Evolutionary conservation across 2,329 filamentous ascomycete genomes (phyloP), one percentile per base, ranked within the genome.

Genomic region (Cladosporium oxysporum): DNA sequence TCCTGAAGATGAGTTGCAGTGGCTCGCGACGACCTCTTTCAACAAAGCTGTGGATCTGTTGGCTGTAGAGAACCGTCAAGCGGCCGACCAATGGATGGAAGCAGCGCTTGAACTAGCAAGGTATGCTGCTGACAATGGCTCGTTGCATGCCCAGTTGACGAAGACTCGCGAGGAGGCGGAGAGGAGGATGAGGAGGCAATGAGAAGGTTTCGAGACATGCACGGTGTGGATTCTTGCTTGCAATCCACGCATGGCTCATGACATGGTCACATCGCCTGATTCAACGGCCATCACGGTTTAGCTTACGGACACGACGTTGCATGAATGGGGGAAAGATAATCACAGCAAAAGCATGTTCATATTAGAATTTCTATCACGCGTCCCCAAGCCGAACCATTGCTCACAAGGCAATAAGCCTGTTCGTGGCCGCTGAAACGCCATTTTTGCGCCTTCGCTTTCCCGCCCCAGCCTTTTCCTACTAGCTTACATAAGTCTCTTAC

Each of bases 21-120:
- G 90, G 89, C 84, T 95, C n/a, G 86, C 87, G 0, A 85, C 86
- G 0, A 87, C 83, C 6, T 80, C 85, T 0, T 92, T 90, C 76
- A 93, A 93, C 70, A 87, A 88, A 67, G 88, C 85, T 0, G 81
- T 92, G 5, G 90, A 93, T 71, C 82, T 86, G n/a, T 88, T 87
- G 71, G 82, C 83, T 14, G 79, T 78, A 1, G 81, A 83, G 1
- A 12, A 59, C 7, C 33, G 37, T 44, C 57, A 41, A n/a, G 76
- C 79, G 1, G 88, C 87, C 58, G 84, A 82, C 68, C 75, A 77
- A 41, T 93, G 90, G 90, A 85, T 86, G 1, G 81, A 84, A 7
- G 84, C 85, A 71, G 87, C 90, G 5, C 80, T 91, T 62, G 83
- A 82, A 14, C 72, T 92, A 59, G 88, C 89, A 1, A 83, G 84